Evolutionary conservation across 768 basidiomycete species (phyloP).

Genomic region (Neoboletus brunneissimus): DNA sequence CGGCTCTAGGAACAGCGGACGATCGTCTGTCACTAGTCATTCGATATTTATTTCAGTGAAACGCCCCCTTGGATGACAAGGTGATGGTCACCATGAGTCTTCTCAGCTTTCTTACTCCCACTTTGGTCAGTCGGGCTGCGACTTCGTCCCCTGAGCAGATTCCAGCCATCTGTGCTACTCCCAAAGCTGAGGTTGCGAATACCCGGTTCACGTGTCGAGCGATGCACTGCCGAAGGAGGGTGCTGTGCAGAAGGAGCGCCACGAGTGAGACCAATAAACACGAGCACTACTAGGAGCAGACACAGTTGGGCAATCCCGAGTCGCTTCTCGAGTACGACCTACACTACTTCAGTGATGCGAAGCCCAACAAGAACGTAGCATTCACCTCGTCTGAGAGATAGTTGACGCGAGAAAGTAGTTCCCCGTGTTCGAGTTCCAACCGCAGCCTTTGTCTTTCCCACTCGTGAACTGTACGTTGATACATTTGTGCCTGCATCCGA

Average conservation of each 20-base stretch:
- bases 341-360: conserved; percentile 1
- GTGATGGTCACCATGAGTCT: conserved; percentile 10
- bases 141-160: conserved; percentile 25
- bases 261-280: conserved; percentile 85
- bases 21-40: neutral
- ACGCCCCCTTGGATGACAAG: neutral
- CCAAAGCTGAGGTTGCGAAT: conserved; percentile 54
- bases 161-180: conserved; percentile 44
- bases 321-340: conserved; percentile 88
- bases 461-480: conserved; percentile 61
- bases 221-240: conserved; percentile 5
- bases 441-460: conserved; percentile 66
- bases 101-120: conserved; percentile 12
- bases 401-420: conserved; percentile 67
- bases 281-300: conserved; percentile 74
- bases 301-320: conserved; percentile 86
- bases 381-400: conserved; percentile 78
- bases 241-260: conserved; percentile 45
- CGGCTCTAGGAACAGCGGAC: neutral
- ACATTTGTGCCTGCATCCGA: conserved; percentile 65
- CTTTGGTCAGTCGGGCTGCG: conserved; percentile 27
- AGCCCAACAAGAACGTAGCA: neutral
- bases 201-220: conserved; percentile 52
- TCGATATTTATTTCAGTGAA: neutral
- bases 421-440: conserved; percentile 67